Evolutionary conservation across 2,329 filamentous ascomycete species (phyloP), one percentile per base, ranked within the genome.

Genomic region (Fusarium sulawesiense): DNA sequence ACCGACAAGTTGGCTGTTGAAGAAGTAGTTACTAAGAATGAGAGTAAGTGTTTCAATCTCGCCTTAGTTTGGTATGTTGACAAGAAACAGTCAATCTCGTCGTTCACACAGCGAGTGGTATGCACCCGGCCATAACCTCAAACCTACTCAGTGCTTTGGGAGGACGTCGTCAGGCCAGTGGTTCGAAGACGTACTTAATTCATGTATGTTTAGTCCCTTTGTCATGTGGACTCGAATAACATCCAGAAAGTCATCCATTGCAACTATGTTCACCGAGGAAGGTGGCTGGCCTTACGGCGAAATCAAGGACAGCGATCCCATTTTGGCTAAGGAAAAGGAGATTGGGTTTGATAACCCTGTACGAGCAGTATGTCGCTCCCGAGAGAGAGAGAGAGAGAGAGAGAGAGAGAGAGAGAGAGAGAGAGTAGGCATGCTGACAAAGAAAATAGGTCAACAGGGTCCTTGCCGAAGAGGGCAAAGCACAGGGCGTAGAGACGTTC

Each of bases 71-170:
- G 2, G 6, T 37, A 27, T 20, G 23, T 23, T 51, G 16, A 51
- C 5, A 8, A 20, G 9, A 48, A 8, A 40, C 54, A 81, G 80
- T 82, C 45, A 70, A 79, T 51, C 76, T 82, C 18, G 68, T 81
- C 29, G 58, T 82, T 16, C 77, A 82, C 51, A 78, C 75, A 3
- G 79, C 79, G 12, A 77, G 77, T 51, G 76, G 76, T 18, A 67
- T 78, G 21, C 73, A 78, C 11, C 63, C 73, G 13, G 42, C 27
- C 6, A 54, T 78, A 18, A 61, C 68, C 16, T 58, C 73, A 6
- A 68, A 78, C 58, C 59, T 82, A 7, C 72, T 82, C 41, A 73
- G 70, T 13, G 80, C 76, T 13, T 76, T 82, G 7, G 77, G 77
- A 20, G 66, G 77, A 20, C 76, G 75, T 11, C 76, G 68, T 4